Evolutionary conservation across 1,139 yeast species (phyloP).

Genomic region (Petasospora fabianii): DNA sequence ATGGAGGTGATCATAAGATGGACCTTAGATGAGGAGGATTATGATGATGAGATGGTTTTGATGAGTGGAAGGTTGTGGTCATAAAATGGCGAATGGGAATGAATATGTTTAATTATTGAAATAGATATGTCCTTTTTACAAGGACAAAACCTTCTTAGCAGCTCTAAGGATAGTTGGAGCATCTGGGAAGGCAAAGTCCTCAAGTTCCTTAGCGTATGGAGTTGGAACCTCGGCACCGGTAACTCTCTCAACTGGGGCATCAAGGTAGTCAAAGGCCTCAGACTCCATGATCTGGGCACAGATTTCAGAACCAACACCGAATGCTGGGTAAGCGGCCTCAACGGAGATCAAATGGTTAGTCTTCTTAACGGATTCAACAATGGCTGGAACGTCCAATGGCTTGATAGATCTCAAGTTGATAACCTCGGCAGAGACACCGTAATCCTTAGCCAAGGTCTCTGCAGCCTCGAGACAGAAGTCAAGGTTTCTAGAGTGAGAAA

Average conservation of each 20-base stretch:
- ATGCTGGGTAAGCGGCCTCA: constrained; percentile 97
- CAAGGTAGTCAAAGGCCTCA: constrained; percentile 96
- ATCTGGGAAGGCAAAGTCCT: constrained; percentile 99
- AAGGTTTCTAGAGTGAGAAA: constrained; percentile 90
- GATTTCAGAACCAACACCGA: constrained; percentile 97
- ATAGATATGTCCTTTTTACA: constrained; percentile 33
- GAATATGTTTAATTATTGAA: neutral
- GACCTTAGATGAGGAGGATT: neutral
- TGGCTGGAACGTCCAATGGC: constrained; percentile 89
- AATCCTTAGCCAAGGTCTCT: constrained; percentile 72
- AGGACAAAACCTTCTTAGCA: constrained; percentile 80
- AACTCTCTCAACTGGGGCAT: constrained; percentile 97
- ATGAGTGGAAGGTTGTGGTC: neutral
- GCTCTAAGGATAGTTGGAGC: constrained; percentile 88
- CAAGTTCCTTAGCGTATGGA: constrained; percentile 95
- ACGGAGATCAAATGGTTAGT: constrained; percentile 95
- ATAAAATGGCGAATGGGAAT: neutral
- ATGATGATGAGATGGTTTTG: neutral
- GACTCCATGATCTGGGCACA: constrained; percentile 98
- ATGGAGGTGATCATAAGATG: neutral
- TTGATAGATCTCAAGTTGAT: constrained; percentile 94
- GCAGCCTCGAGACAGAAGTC: constrained; percentile 88
- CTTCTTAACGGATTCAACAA: constrained; percentile 87
- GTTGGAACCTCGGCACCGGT: constrained; percentile 99
- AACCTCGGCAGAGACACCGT: constrained; percentile 90